Conservation (phyloP, 371 early-diverging fungal species). For the Nematocida ausubeli region DNA sequence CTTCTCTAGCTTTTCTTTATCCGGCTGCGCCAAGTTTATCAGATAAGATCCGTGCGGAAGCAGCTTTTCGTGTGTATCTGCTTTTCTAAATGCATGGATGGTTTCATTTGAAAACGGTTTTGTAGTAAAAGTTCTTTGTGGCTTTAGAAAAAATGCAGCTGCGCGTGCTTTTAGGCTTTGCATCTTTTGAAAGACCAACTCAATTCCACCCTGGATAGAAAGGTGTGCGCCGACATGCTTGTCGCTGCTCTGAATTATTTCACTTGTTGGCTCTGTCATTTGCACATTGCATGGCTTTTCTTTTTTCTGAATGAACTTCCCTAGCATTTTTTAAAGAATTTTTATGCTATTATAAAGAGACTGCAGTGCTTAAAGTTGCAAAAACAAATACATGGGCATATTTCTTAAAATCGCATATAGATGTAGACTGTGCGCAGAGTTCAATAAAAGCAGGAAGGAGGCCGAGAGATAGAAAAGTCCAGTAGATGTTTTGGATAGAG, state of each 20-base stretch:
- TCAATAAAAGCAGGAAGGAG: too few species aligned
- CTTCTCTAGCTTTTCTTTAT: conserved; percentile 67
- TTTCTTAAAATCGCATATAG: background rate
- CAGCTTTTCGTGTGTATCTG: conserved; percentile 56
- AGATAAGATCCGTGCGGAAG: conserved; percentile 72
- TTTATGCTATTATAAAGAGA: too few species aligned
- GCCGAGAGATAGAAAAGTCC: too few species aligned
- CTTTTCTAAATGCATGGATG: conserved; percentile 54
- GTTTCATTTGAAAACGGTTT: conserved; percentile 34
- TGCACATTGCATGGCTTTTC: background rate
- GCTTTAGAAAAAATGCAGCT: conserved; percentile 68
- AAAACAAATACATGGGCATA: background rate
- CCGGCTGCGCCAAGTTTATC: conserved; percentile 71
- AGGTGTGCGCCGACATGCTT: conserved; percentile 67
- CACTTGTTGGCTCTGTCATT: background rate
- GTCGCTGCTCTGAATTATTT: conserved; percentile 1
- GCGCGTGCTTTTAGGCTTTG: conserved; percentile 54
- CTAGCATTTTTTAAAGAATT: background rate
- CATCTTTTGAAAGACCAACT: conserved; percentile 63
- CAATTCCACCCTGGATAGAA: conserved; percentile 65
- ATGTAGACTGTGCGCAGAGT: too few species aligned
- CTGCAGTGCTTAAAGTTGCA: too few species aligned
- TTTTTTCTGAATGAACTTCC: conserved; percentile 8
- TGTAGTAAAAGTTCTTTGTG: conserved; percentile 59
- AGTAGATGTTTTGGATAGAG: too few species aligned